Evolutionary conservation across 768 basidiomycete genomes (phyloP).

Genomic region (Peribolospora kevripleyi): DNA sequence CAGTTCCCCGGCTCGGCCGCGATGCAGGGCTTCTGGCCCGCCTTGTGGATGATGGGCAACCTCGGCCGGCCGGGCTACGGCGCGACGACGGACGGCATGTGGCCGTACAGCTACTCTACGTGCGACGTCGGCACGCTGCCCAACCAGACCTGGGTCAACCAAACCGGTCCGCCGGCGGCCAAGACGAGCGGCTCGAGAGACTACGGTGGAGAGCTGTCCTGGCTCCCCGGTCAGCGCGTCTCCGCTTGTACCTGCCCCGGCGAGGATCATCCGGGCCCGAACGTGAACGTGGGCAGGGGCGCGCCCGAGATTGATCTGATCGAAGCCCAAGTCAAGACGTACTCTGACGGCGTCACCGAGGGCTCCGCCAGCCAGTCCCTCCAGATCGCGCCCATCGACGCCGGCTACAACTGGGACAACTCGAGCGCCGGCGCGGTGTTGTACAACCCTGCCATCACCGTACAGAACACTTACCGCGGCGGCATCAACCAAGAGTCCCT

Average conservation of each 20-base stretch:
- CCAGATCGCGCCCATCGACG: slow-evolving; percentile 38
- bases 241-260: slow-evolving; percentile 70
- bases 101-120: slow-evolving; percentile 40
- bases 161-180: slow-evolving; percentile 32
- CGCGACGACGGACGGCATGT: slow-evolving; percentile 55
- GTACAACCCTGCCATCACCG: not conserved
- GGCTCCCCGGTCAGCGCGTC: slow-evolving; percentile 60
- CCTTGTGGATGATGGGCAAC: slow-evolving; percentile 46
- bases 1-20: not conserved
- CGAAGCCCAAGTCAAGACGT: slow-evolving; percentile 39
- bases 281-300: slow-evolving; percentile 36
- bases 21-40: slow-evolving; percentile 60
- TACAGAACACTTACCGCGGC: slow-evolving; percentile 22
- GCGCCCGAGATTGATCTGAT: slow-evolving; percentile 45
- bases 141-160: slow-evolving; percentile 43
- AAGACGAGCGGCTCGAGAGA: slow-evolving; percentile 19
- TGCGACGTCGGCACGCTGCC: slow-evolving; percentile 74
- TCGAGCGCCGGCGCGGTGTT: slow-evolving; percentile 7
- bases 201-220: slow-evolving; percentile 40
- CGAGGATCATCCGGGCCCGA: slow-evolving; percentile 72
- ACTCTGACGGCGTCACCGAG: no score
- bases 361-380: no score
- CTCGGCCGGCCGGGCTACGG: slow-evolving; percentile 69
- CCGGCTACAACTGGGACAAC: slow-evolving; percentile 27
- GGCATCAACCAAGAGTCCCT: slow-evolving; percentile 44